A percentile compares a stretch with the other conserved stretches of the same genome.
These are phyloP conservation scores for Zymoseptoria passerinii DNA, from an alignment of 2,329 filamentous ascomycete species.

Conservation along the genomic window DNA sequence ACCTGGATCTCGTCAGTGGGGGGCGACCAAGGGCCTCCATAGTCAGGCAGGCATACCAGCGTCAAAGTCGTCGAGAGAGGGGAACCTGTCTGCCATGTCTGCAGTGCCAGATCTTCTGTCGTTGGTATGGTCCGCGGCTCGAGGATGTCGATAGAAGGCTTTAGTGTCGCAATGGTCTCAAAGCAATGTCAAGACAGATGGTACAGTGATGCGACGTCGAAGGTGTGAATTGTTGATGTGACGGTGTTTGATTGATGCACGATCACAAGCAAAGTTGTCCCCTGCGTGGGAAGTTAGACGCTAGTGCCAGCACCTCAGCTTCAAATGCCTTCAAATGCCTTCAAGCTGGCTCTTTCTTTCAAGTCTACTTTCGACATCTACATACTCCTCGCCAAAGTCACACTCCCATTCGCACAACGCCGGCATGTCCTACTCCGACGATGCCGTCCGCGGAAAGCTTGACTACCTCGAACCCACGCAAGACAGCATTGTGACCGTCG, in stretches of 20 bases:
- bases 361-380: background rate
- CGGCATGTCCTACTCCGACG: slow-evolving; percentile 86
- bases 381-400: background rate
- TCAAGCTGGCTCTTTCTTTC: background rate
- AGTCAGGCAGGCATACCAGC: slow-evolving; percentile 33
- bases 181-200: background rate
- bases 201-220: background rate
- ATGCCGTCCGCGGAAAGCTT: slow-evolving; percentile 88
- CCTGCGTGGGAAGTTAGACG: slow-evolving; percentile 1
- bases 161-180: background rate
- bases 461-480: slow-evolving; percentile 94
- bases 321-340: background rate
- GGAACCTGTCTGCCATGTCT: slow-evolving; percentile 44
- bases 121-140: background rate
- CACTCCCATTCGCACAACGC: background rate
- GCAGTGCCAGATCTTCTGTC: slow-evolving; percentile 2
- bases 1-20: slow-evolving; percentile 39
- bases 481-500: slow-evolving; percentile 90
- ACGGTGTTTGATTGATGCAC: background rate
- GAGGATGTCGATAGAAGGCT: background rate
- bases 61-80: slow-evolving; percentile 46
- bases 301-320: background rate
- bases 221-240: background rate
- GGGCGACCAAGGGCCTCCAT: slow-evolving; percentile 9
- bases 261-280: background rate